Evolutionary conservation across 1,284 basidiomycete genomes (phyloP).

Genomic region (Phlebopus sp.): DNA sequence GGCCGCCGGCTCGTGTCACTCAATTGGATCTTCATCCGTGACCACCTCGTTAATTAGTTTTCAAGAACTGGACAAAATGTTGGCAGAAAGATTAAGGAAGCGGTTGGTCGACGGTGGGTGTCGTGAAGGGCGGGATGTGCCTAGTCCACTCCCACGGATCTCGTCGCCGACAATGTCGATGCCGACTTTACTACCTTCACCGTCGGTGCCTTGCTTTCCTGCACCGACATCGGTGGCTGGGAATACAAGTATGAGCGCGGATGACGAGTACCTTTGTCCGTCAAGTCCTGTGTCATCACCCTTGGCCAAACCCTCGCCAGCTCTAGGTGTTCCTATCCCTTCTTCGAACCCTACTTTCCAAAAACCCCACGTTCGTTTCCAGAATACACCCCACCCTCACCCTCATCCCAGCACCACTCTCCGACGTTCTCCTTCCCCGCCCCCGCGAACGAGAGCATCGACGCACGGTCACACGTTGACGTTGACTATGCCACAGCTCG

Average conservation of each 20-base stretch:
- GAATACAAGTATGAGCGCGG: not conserved
- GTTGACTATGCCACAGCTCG: conserved; percentile 31
- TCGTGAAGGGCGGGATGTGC: conserved; percentile 12
- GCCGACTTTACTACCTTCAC: conserved; percentile 14
- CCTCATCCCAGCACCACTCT: conserved; percentile 11
- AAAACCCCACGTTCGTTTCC: conserved; percentile 27
- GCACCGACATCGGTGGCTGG: not conserved
- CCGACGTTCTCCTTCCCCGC: conserved; percentile 31
- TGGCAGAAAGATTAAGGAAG: conserved; percentile 20
- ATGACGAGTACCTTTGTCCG: not conserved
- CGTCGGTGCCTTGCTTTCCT: not conserved
- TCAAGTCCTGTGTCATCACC: not conserved
- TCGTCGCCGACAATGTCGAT: conserved; percentile 24
- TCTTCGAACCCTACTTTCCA: conserved; percentile 1
- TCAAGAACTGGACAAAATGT: conserved; percentile 19
- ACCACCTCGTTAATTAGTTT: conserved; percentile 5
- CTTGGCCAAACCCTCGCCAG: not conserved
- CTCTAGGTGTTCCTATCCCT: conserved; percentile 1
- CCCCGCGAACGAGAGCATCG: conserved; percentile 12
- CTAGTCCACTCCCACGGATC: conserved; percentile 21
- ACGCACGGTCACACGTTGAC: conserved; percentile 11
- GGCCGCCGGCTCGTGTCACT: not conserved
- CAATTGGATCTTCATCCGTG: conserved; percentile 1
- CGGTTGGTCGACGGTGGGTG: conserved; percentile 22
- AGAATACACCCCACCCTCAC: conserved; percentile 5